Base-by-base conservation (phyloP, 768 basidiomycete species). In the Mycena galopus region DNA sequence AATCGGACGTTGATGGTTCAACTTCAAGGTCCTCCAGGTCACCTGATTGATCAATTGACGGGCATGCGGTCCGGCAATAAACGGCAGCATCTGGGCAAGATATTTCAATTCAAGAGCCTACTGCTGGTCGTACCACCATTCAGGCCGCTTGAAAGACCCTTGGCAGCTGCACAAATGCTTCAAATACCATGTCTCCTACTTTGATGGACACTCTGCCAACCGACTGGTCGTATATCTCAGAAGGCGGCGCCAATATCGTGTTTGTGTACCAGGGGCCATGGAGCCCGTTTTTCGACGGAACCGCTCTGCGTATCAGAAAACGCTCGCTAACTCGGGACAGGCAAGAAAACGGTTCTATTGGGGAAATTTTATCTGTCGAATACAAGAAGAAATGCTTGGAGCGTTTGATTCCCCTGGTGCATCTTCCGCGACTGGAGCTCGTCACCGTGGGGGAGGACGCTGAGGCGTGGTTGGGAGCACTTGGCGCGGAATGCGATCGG, bases 181-280 rank as follows among this genome's bases (percentile, higher is more conserved):
- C n/a, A n/a, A n/a, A n/a, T 32, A 19, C 51, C 12, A 68, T 68
- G 67, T 39, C 55, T 47, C 50, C 33, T 1, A 60, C 19, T 14
- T 37, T 72, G 5, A 72, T 77, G 1, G 80, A 84, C 32, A 87
- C 87, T 9, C 73, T 73, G 8, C 84, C 87, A 9, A 71, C 77
- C 29, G 84, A 94, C 80, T 99, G 97, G 96, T 82, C 79, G 73
- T 99, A 98, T 79, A 83, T 96, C 25, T 92, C 95, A 0, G 97
- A 98, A 84, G 97, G 97, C n/a, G 95, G 94, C 23, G 93, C 95
- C 23, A 93, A 95, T 8, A 90, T 96, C 75, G 95, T 98, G 19
- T 95, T 96, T 81, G 90, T 94, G 10, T 97, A 97, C 78, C 75
- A 77, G 12, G 95, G 96, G 0, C 85, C 88, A 23, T 59, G 78